phyloP scores from a whole-genome alignment of 345 rosid species.

The Salix brachista region DNA sequence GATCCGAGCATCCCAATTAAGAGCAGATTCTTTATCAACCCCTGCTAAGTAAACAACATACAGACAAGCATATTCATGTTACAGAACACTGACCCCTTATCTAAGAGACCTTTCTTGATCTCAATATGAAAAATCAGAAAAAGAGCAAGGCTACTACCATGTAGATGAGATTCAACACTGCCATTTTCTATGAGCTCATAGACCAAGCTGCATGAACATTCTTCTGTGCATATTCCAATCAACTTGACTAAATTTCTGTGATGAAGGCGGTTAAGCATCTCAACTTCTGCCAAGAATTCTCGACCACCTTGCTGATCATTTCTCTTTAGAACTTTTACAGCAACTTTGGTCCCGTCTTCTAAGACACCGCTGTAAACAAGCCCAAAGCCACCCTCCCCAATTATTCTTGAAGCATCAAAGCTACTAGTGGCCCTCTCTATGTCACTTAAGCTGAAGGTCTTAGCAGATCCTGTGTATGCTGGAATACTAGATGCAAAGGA shows the following conservation, averaged over 20 bases:
- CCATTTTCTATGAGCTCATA: slow-evolving; percentile 95
- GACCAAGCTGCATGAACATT: slow-evolving; percentile 72
- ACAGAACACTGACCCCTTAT: not conserved
- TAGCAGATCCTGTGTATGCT: slow-evolving; percentile 77
- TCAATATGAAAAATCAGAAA: not conserved
- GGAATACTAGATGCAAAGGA: slow-evolving; percentile 87
- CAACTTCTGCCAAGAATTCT: slow-evolving; percentile 92
- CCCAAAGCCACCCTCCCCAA: slow-evolving; percentile 98
- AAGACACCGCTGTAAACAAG: slow-evolving; percentile 76
- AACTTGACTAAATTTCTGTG: slow-evolving; percentile 90
- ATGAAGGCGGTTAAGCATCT: slow-evolving; percentile 98
- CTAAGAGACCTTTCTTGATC: not conserved
- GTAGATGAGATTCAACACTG: slow-evolving; percentile 95
- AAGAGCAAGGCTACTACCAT: slow-evolving; percentile 44
- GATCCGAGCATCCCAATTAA: slow-evolving; percentile 84
- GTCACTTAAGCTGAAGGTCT: slow-evolving; percentile 71
- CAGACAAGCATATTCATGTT: slow-evolving; percentile 1
- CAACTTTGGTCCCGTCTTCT: slow-evolving; percentile 80
- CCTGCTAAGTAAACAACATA: slow-evolving; percentile 37
- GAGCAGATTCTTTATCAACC: slow-evolving; percentile 61
- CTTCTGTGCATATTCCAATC: slow-evolving; percentile 91
- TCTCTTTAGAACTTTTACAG: slow-evolving; percentile 87
- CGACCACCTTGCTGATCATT: slow-evolving; percentile 90
- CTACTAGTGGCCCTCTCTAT: slow-evolving; percentile 73
- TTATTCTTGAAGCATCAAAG: slow-evolving; percentile 61